Evolutionary conservation across 352 stramenopile genomes (phyloP).

Genomic region (Blastocystis sp.): DNA sequence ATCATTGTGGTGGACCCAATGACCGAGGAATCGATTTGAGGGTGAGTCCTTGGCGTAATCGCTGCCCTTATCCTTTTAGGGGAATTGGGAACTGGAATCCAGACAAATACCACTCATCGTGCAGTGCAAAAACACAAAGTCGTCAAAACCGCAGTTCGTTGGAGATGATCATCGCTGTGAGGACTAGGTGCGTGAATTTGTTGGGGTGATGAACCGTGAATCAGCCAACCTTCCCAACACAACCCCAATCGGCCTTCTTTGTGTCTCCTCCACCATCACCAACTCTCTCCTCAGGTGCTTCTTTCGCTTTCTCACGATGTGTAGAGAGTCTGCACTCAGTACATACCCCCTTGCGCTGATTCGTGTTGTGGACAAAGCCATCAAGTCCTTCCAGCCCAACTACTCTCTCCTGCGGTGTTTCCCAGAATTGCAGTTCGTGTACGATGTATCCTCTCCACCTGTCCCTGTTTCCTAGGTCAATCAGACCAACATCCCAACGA

Average conservation of each 20-base stretch:
- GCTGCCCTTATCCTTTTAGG: too few species aligned
- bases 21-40: constrained; percentile 15
- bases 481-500: constrained; percentile 1
- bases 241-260: neutral
- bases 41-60: too few species aligned
- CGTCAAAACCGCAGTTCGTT: neutral
- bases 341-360: neutral
- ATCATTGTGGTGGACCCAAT: constrained; percentile 31
- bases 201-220: neutral
- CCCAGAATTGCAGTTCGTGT: constrained; percentile 18
- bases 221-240: neutral
- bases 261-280: neutral
- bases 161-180: neutral
- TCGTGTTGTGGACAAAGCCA: neutral
- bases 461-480: neutral
- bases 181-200: constrained; percentile 14
- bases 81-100: neutral
- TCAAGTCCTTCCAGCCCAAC: constrained; percentile 33
- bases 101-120: constrained; percentile 9
- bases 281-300: constrained; percentile 9
- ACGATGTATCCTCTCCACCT: neutral
- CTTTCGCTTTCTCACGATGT: neutral
- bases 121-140: constrained; percentile 31
- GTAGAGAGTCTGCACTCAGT: constrained; percentile 32
- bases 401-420: constrained; percentile 1